phyloP scores from a whole-genome alignment of 169 alveolate genomes.

The Cryptosporidium ubiquitum region DNA sequence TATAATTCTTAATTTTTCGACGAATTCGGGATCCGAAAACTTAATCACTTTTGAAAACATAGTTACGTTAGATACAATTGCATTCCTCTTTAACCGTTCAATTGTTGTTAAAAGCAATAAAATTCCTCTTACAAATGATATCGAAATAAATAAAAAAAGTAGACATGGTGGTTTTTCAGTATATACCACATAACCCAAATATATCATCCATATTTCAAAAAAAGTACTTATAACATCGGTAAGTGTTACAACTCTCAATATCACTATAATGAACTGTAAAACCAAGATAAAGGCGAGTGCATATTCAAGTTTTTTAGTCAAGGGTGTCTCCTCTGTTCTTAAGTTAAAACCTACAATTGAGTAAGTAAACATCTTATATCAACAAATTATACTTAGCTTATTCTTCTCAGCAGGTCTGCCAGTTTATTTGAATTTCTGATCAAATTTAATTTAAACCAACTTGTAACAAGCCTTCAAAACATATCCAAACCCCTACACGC shows the following conservation, averaged over 20 bases:
- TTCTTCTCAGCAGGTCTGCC: background rate
- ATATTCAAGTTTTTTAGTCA: conserved; percentile 22
- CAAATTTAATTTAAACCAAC: background rate
- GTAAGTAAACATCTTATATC: conserved; percentile 30
- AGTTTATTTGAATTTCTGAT: background rate
- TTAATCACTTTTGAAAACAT: too few relatives aligned
- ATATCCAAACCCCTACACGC: background rate
- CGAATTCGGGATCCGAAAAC: background rate
- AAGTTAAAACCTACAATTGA: conserved; percentile 30
- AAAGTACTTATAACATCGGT: conserved; percentile 39
- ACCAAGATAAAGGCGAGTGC: conserved; percentile 37
- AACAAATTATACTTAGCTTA: background rate
- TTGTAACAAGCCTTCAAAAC: background rate
- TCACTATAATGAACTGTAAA: conserved; percentile 7
- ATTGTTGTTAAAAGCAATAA: conserved; percentile 2
- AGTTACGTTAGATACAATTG: too few relatives aligned
- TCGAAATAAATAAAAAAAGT: conserved; percentile 44
- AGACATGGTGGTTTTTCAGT: conserved; percentile 56
- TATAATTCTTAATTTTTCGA: background rate
- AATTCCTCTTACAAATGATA: conserved; percentile 63
- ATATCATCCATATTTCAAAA: conserved; percentile 51
- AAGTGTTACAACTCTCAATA: conserved; percentile 25
- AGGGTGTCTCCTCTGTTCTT: conserved; percentile 66
- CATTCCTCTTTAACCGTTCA: conserved; percentile 48
- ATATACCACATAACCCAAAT: conserved; percentile 67